Percentiles rank a stretch among this genome's conserved stretches.
These are phyloP conservation scores for Candida vartiovaarae DNA, from an alignment of 805 yeast species.

Conservation along the genomic window DNA sequence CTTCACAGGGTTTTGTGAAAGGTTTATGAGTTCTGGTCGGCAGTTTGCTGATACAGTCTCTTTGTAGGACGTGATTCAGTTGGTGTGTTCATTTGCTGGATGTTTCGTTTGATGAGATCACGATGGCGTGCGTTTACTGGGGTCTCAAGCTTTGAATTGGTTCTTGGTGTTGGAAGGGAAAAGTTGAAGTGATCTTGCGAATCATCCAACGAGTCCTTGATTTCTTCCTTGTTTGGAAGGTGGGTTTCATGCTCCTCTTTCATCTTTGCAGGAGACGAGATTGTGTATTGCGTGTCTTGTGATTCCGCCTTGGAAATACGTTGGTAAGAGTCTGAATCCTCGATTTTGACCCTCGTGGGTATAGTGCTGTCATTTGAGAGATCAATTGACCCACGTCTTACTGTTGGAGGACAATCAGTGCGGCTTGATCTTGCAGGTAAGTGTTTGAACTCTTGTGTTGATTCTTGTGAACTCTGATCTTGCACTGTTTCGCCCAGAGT, in stretches of 20 bases:
- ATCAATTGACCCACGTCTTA: slow-evolving; percentile 9
- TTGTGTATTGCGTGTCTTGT: background rate
- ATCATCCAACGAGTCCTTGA: slow-evolving; percentile 11
- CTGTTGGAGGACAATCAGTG: background rate
- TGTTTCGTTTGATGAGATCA: background rate
- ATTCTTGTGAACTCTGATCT: background rate
- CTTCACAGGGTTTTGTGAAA: slow-evolving; percentile 12
- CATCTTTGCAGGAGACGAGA: slow-evolving; percentile 7
- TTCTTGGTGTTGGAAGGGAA: slow-evolving; percentile 7
- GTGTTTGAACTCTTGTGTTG: too few relatives aligned
- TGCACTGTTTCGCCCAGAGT: background rate
- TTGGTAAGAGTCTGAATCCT: slow-evolving; percentile 6
- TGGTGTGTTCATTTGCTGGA: slow-evolving; percentile 13
- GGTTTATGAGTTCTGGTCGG: slow-evolving; percentile 1
- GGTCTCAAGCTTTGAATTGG: slow-evolving; percentile 7
- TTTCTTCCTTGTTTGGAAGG: slow-evolving; percentile 1
- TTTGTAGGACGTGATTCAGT: slow-evolving; percentile 14
- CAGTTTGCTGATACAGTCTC: background rate
- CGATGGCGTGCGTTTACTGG: slow-evolving; percentile 5
- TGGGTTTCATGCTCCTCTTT: slow-evolving; percentile 4
- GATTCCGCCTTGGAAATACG: background rate
- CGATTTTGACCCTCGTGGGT: slow-evolving; percentile 3
- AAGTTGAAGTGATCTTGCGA: slow-evolving; percentile 4
- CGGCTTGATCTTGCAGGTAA: too few relatives aligned
- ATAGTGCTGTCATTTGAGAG: slow-evolving; percentile 4